phyloP scores from a whole-genome alignment of 345 rosid genomes.

The Salix brachista region DNA sequence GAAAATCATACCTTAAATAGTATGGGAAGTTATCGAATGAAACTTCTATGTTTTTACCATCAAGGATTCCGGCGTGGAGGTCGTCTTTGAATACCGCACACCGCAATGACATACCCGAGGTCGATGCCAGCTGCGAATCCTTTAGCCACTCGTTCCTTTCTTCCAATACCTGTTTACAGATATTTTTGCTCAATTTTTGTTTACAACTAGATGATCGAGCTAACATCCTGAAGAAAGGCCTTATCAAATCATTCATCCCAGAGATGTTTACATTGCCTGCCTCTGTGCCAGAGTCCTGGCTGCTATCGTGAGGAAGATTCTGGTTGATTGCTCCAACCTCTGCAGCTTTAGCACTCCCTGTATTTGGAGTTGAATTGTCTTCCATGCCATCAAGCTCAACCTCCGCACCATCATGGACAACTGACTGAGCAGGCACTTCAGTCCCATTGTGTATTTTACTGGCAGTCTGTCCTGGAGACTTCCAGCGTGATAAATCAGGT shows the following conservation, averaged over 20 bases:
- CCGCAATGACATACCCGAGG: slow-evolving; percentile 51
- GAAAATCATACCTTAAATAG: slow-evolving; percentile 62
- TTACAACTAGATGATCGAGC: slow-evolving; percentile 53
- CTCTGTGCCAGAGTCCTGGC: slow-evolving; percentile 57
- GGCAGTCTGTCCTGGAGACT: slow-evolving; percentile 42
- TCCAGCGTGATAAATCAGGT: slow-evolving; percentile 56
- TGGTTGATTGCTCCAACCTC: slow-evolving; percentile 48
- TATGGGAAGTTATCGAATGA: slow-evolving; percentile 84
- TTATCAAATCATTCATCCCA: slow-evolving; percentile 63
- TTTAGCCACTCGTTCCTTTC: slow-evolving; percentile 61
- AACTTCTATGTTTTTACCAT: slow-evolving; percentile 61
- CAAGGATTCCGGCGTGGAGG: slow-evolving; percentile 68
- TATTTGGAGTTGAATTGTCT: slow-evolving; percentile 45
- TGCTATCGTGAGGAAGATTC: slow-evolving; percentile 49
- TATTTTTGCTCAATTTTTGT: slow-evolving; percentile 61
- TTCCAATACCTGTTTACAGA: slow-evolving; percentile 74
- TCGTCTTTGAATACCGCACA: slow-evolving; percentile 58
- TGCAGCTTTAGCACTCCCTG: slow-evolving; percentile 53
- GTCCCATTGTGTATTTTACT: slow-evolving; percentile 45
- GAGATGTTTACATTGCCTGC: slow-evolving; percentile 66
- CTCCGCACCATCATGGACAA: slow-evolving; percentile 45
- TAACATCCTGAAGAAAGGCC: slow-evolving; percentile 58
- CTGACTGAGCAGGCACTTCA: slow-evolving; percentile 51
- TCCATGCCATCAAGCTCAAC: slow-evolving; percentile 55
- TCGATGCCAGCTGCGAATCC: slow-evolving; percentile 59